These are phyloP conservation scores for Sporisorium graminicola DNA, from an alignment of 1,284 basidiomycete genomes.

Conservation along the genomic window DNA sequence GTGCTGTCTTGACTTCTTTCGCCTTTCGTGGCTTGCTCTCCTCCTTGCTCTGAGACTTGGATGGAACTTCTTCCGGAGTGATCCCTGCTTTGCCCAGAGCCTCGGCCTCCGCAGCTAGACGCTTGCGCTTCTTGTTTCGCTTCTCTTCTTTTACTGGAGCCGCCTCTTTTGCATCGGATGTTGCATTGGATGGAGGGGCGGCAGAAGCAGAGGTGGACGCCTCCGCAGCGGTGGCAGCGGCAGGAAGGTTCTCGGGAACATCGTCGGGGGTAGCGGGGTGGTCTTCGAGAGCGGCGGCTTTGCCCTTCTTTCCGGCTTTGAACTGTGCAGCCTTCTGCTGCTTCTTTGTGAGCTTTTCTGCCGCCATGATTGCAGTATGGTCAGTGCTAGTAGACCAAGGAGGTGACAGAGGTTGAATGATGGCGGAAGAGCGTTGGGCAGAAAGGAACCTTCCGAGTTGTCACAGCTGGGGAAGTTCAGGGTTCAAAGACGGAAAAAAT, in stretches of 20 bases:
- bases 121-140: conserved; percentile 47
- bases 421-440: not conserved
- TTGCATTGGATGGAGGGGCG: not conserved
- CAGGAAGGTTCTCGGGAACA: conserved; percentile 16
- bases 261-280: conserved; percentile 38
- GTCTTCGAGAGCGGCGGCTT: conserved; percentile 30
- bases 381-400: not conserved
- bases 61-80: conserved; percentile 1
- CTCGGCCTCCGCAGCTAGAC: conserved; percentile 43
- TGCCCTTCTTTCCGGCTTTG: conserved; percentile 48
- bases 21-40: conserved; percentile 20
- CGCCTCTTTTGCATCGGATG: conserved; percentile 1
- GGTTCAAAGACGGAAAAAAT: conserved; percentile 28
- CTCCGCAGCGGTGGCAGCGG: conserved; percentile 4
- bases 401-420: not conserved
- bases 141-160: conserved; percentile 42
- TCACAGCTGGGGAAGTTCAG: conserved; percentile 16
- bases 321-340: conserved; percentile 61
- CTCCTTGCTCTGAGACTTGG: conserved; percentile 7
- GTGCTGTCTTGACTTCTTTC: conserved; percentile 11
- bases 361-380: conserved; percentile 23
- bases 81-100: conserved; percentile 8
- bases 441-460: not conserved
- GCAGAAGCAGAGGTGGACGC: conserved; percentile 8
- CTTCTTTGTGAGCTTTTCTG: conserved; percentile 57